Base-by-base conservation (phyloP, 192 early-diverging fungal genomes). In the Coemansia sp. region DNA sequence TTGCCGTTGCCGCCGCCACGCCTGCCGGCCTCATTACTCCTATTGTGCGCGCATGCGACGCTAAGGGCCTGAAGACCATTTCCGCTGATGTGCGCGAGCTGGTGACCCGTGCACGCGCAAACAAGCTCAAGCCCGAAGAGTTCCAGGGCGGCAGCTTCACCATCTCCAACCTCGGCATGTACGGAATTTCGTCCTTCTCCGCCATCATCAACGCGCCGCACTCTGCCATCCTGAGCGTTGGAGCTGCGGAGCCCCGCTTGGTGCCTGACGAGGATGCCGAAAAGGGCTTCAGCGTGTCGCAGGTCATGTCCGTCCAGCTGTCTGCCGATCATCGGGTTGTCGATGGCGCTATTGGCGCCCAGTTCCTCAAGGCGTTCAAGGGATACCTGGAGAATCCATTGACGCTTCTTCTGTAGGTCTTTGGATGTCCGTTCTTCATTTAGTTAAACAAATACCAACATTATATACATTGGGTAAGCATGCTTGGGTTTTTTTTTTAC, bases 91-190 rank as follows among this genome's bases (percentile, higher is more conserved):
- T 96, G 57, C 92, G 92, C 74, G 89, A 91, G 41, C 77, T 99
- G 66, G 95, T 93, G 23, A 75, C 74, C 13, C 88, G 90, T 54
- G 96, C 94, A 50, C 92, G 89, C 46, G 87, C 82, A 57, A 89
- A 89, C 82, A 96, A 95, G 86, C 87, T 99, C 11, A 82, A 86
- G 66, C 96, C 95, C 55, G 86, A 96, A 40, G 96, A 99, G 85
- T 99, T 93, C 89, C 96, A 99, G 73, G 96, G 96, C 77, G 96
- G 96, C 42, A 88, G 90, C 49, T 99, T 99, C 84, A 92, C 96
- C 61, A 95, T 99, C 81, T 96, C 94, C 60, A 99, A 99, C 85
- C 84, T 99, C 64, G 96, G 96, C 65, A 99, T 99, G 96, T 96
- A 86, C 70, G 94, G 93, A 52, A 88, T 97, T 76, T 86, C 87